A percentile compares a stretch with the other conserved stretches of the same genome.
These are phyloP conservation scores for Lithospermum erythrorhizon DNA, from an alignment of 257 asterid genomes.

Conservation along the genomic window DNA sequence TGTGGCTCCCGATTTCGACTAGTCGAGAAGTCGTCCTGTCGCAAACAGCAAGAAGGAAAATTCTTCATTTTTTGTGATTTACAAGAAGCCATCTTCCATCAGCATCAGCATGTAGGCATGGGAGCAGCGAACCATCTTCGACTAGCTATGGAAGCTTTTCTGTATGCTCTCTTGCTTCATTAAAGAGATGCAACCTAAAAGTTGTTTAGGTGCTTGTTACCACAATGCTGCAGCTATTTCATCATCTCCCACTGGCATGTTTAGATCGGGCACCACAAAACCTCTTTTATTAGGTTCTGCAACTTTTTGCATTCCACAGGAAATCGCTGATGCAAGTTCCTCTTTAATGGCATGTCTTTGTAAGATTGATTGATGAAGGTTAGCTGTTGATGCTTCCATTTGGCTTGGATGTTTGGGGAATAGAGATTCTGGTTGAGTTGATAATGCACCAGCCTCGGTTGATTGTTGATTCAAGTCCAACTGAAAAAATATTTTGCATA, in stretches of 20 bases:
- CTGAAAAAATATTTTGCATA: conserved; percentile 11
- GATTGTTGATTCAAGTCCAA: conserved; percentile 20
- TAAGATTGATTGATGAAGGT: conserved; percentile 1
- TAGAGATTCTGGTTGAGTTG: not conserved
- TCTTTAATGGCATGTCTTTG: conserved; percentile 9
- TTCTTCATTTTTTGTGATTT: not conserved
- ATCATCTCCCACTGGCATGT: conserved; percentile 25
- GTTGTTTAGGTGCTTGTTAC: not conserved
- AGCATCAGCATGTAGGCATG: not conserved
- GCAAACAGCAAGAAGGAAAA: not conserved
- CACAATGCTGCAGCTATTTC: conserved; percentile 11
- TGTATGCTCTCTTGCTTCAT: conserved; percentile 1
- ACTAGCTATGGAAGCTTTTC: not conserved
- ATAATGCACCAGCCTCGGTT: not conserved
- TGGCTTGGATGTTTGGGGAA: conserved; percentile 3
- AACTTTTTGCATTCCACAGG: conserved; percentile 2
- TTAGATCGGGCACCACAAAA: conserved; percentile 29
- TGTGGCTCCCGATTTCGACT: too few species aligned
- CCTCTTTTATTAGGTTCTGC: conserved; percentile 7
- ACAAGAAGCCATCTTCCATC: not conserved
- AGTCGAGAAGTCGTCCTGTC: too few species aligned
- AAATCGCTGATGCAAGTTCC: conserved; percentile 6
- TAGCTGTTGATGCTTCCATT: conserved; percentile 11
- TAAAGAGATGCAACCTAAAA: not conserved
- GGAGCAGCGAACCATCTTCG: not conserved